Percentiles rank a stretch among this genome's conserved stretches.
These are phyloP conservation scores for Pleodorina starrii DNA, from an alignment of 139 green algal genomes.

Conservation along the genomic window DNA sequence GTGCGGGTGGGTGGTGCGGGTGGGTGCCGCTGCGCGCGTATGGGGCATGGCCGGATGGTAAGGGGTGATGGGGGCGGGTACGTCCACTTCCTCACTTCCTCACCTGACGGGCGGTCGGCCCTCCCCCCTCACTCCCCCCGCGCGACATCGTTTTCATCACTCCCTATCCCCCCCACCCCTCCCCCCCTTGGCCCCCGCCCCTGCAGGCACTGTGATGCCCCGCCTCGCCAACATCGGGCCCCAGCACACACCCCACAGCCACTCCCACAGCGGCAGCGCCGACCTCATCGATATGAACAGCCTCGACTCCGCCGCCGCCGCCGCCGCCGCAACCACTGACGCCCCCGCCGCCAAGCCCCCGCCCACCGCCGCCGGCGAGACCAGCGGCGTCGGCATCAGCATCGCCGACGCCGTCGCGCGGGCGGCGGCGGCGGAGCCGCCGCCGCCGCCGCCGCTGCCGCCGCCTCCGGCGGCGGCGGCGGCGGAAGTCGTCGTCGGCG, in stretches of 20 bases:
- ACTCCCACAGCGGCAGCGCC: conserved; percentile 23
- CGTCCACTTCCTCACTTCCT: no score
- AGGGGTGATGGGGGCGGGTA: not conserved
- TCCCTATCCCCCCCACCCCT: not conserved
- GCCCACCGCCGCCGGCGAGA: not conserved
- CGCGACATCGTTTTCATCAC: not conserved
- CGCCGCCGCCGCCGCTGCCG: not conserved
- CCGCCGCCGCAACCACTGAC: not conserved
- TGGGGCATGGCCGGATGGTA: no score
- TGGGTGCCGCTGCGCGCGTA: no score
- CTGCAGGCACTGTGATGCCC: conserved; percentile 52
- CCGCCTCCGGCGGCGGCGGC: not conserved
- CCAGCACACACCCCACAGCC: conserved; percentile 29
- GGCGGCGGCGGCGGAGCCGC: not conserved
- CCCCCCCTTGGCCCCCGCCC: not conserved
- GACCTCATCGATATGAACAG: conserved; percentile 35
- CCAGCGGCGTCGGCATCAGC: conserved; percentile 28
- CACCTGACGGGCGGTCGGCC: no score
- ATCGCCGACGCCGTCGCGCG: conserved; percentile 18
- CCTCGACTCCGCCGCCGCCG: not conserved
- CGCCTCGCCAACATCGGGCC: conserved; percentile 59
- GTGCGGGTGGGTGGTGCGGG: no score
- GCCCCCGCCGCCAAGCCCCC: not conserved
- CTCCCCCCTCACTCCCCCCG: not conserved
- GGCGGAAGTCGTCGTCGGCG: not conserved